phyloP scores from a whole-genome alignment of 2,329 filamentous ascomycete species.

The Metarhizium album region DNA sequence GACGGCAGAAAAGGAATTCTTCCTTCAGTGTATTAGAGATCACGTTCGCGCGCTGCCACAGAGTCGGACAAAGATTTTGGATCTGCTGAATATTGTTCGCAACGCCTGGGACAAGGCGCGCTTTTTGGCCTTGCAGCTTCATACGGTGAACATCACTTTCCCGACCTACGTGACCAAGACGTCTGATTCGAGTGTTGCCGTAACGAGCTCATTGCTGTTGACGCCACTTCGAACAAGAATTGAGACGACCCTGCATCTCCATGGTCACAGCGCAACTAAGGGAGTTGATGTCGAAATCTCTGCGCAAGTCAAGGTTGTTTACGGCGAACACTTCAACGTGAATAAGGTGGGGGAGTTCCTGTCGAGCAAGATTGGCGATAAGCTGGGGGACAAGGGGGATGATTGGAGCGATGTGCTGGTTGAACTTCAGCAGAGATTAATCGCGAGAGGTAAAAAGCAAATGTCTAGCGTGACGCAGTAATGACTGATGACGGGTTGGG shows the following conservation, averaged over 20 bases:
- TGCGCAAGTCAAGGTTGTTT: constrained; percentile 52
- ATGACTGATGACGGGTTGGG: constrained; percentile 20
- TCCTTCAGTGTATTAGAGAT: constrained; percentile 61
- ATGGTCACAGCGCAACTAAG: constrained; percentile 31
- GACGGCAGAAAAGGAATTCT: constrained; percentile 62
- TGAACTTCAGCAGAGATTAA: constrained; percentile 43
- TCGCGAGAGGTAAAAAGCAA: constrained; percentile 44
- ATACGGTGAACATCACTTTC: constrained; percentile 50
- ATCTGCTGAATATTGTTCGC: constrained; percentile 49
- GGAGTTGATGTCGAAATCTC: constrained; percentile 44
- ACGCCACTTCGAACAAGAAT: constrained; percentile 58
- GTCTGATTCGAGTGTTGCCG: constrained; percentile 52
- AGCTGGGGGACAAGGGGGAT: constrained; percentile 23
- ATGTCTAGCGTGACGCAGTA: constrained; percentile 7
- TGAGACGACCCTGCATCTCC: constrained; percentile 48
- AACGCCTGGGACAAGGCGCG: constrained; percentile 56
- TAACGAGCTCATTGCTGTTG: constrained; percentile 54
- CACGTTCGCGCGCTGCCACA: constrained; percentile 53
- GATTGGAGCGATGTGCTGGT: constrained; percentile 45
- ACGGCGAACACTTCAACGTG: constrained; percentile 69
- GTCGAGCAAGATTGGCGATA: constrained; percentile 37
- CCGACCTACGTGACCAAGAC: constrained; percentile 53
- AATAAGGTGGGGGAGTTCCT: constrained; percentile 67
- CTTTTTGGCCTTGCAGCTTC: constrained; percentile 48
- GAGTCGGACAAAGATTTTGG: constrained; percentile 41